phyloP scores from a whole-genome alignment of 306 rosid species.

The Alnus rubra region DNA sequence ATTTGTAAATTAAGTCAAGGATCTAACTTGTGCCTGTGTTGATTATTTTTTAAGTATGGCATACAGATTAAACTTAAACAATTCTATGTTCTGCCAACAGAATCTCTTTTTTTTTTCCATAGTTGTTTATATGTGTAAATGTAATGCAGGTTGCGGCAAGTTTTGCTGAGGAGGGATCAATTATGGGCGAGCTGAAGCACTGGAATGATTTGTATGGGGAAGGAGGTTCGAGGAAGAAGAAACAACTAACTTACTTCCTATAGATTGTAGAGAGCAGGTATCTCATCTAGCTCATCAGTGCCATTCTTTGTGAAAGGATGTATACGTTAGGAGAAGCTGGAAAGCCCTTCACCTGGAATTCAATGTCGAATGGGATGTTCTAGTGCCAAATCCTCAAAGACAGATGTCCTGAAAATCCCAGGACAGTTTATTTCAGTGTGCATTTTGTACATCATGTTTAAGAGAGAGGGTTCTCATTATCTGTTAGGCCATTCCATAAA shows the following conservation, averaged over 20 bases:
- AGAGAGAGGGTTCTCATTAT: conserved; percentile 40
- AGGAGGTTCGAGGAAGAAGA: conserved; percentile 95
- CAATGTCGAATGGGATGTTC: conserved; percentile 11
- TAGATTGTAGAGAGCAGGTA: conserved; percentile 34
- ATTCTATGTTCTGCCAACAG: conserved; percentile 1
- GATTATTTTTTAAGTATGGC: not conserved
- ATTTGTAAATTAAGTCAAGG: not conserved
- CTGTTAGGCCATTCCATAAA: conserved; percentile 24
- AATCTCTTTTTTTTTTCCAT: not conserved
- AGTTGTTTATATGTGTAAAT: conserved; percentile 14
- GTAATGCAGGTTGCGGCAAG: conserved; percentile 81
- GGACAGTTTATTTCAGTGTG: conserved; percentile 14
- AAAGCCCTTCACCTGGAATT: conserved; percentile 21
- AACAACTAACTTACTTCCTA: conserved; percentile 87
- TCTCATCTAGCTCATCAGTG: conserved; percentile 19
- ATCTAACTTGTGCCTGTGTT: not conserved
- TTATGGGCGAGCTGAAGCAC: conserved; percentile 84
- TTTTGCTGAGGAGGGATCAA: conserved; percentile 81
- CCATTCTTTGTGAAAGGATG: conserved; percentile 25
- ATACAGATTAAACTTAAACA: not conserved
- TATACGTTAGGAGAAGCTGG: conserved; percentile 27
- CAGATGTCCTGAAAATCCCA: conserved; percentile 21
- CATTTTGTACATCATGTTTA: conserved; percentile 26
- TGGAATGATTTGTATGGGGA: conserved; percentile 94
- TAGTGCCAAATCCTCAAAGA: conserved; percentile 3